Conservation (phyloP, 768 basidiomycete genomes). For the Pisolithus albus region DNA sequence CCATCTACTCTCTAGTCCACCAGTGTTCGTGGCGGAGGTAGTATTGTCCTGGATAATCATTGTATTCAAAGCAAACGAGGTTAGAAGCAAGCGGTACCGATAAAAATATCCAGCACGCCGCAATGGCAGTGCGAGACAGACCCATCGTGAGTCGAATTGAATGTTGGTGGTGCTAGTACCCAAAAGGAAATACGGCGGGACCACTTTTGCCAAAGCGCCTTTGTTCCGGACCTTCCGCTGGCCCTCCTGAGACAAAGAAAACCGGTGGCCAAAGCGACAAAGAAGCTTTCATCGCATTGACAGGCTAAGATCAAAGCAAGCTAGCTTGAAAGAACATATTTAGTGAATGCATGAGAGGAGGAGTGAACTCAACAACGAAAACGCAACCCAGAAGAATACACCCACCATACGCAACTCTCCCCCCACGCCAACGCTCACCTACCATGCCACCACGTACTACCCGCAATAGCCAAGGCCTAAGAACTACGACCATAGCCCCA, state of each 20-base stretch:
- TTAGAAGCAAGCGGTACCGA: neutral
- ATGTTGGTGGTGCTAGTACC: neutral
- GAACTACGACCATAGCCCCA: neutral
- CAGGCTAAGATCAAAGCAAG: slow-evolving; percentile 12
- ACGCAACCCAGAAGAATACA: neutral
- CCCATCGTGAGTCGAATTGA: neutral
- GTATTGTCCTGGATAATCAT: neutral
- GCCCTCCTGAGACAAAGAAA: slow-evolving; percentile 5
- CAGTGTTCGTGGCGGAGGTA: neutral
- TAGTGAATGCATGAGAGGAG: slow-evolving; percentile 6
- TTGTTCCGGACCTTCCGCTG: neutral
- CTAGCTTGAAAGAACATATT: slow-evolving; percentile 11
- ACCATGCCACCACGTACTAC: slow-evolving; percentile 22
- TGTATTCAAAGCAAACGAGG: too few species aligned
- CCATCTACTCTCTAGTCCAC: neutral
- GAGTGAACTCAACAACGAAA: neutral
- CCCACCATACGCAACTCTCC: neutral
- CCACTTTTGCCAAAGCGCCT: neutral
- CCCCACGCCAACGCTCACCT: neutral
- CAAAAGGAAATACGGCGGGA: slow-evolving; percentile 14
- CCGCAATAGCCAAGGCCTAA: slow-evolving; percentile 7
- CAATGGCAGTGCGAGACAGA: neutral
- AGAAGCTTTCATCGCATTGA: slow-evolving; percentile 6
- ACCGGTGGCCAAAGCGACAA: slow-evolving; percentile 11
- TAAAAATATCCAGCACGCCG: neutral